Percentiles rank a stretch among this genome's conserved stretches.
phyloP scores from a whole-genome alignment of 192 early-diverging fungal genomes.

The Backusella psychrophila region DNA sequence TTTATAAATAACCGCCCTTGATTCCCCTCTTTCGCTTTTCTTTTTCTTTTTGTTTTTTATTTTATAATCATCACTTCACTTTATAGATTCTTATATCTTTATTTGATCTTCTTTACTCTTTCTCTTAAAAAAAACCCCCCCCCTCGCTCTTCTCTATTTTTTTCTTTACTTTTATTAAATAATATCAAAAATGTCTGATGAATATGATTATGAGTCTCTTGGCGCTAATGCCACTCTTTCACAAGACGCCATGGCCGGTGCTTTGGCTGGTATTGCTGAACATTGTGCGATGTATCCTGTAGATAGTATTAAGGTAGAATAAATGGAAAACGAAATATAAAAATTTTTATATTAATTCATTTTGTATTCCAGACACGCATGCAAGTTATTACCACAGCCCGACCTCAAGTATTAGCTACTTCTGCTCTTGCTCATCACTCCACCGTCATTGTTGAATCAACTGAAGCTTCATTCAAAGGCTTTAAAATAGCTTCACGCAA shows the following conservation, averaged over 20 bases:
- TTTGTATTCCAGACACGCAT: slow-evolving; percentile 73
- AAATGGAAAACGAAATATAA: not conserved
- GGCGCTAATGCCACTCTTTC: slow-evolving; percentile 72
- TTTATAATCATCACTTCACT: not conserved
- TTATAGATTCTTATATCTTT: not conserved
- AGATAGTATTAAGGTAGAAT: slow-evolving; percentile 87
- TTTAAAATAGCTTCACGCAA: slow-evolving; percentile 36
- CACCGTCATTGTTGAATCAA: slow-evolving; percentile 66
- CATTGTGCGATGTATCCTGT: slow-evolving; percentile 94
- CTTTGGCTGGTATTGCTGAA: slow-evolving; percentile 94
- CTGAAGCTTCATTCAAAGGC: slow-evolving; percentile 15
- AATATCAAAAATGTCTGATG: slow-evolving; percentile 39
- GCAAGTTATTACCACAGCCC: slow-evolving; percentile 75
- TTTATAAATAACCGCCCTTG: slow-evolving; percentile 3
- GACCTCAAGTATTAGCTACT: slow-evolving; percentile 9
- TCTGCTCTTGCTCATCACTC: not conserved
- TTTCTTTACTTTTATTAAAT: not conserved
- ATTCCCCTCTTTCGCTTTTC: not conserved
- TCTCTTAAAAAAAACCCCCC: not conserved
- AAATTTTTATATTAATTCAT: slow-evolving; percentile 3
- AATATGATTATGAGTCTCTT: slow-evolving; percentile 90
- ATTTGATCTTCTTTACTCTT: not conserved
- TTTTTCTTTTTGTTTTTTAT: not conserved
- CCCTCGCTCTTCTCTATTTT: slow-evolving; percentile 3
- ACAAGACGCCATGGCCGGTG: slow-evolving; percentile 88